These are phyloP conservation scores for Aegilops umbellulata DNA, from an alignment of 176 grass and related monocot species.

Conservation along the genomic window DNA sequence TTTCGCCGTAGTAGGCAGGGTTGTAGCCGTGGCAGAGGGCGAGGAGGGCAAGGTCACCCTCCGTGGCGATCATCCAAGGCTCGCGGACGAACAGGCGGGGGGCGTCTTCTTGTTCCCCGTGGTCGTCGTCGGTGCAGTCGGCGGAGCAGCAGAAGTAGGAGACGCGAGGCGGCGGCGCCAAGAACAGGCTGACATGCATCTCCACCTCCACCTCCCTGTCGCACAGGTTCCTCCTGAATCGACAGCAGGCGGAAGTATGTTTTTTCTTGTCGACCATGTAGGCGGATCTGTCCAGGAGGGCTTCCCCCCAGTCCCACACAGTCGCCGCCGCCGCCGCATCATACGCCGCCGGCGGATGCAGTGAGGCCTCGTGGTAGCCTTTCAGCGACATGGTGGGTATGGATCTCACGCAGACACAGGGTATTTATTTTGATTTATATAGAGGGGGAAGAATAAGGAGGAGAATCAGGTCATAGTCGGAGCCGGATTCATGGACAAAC, in stretches of 20 bases:
- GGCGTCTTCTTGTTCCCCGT: not conserved
- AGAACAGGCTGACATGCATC: not conserved
- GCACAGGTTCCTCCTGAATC: not conserved
- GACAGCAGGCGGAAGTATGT: not conserved
- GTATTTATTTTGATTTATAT: too few relatives aligned
- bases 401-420: too few relatives aligned
- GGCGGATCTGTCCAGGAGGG: not conserved
- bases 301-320: not conserved
- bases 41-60: not conserved
- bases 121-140: not conserved
- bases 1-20: not conserved
- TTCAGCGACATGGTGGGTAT: not conserved
- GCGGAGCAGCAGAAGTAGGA: not conserved
- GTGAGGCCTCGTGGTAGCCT: not conserved
- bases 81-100: not conserved
- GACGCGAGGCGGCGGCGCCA: not conserved
- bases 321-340: not conserved
- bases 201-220: not conserved
- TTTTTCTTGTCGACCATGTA: not conserved
- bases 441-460: too few relatives aligned
- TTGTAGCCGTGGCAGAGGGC: not conserved
- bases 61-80: not conserved
- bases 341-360: not conserved
- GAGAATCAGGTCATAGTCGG: too few relatives aligned
- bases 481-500: too few relatives aligned